Base-by-base conservation (phyloP, 129 eudicot genomes). In the Flaveria ramosissima region DNA sequence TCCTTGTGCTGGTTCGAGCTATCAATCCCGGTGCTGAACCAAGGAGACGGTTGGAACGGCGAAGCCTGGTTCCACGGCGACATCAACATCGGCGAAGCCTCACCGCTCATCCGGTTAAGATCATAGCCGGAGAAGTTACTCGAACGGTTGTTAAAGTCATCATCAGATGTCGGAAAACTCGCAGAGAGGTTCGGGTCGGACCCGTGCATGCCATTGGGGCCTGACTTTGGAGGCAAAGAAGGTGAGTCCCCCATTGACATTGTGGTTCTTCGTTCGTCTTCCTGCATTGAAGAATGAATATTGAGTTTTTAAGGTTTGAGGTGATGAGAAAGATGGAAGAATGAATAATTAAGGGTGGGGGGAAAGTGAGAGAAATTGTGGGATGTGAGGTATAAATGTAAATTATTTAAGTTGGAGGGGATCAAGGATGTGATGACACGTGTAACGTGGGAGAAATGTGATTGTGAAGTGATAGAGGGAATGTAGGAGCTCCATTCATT, bases 81-180 rank as follows among this genome's bases (percentile, higher is more conserved):
- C 97, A 90, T 93, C 86, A 81, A 81, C 80, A 90, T 78, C 1
- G 97, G 96, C 10, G 92, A 93, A 9, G 88, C 95, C 2, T 90
- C 98, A 0, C 89, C 78, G 78, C 92, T 86, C 55, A 82, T 69
- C 9, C 94, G 93, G 64, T 47, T 67, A 30, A 81, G 74, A 13
- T 90, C 96, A 26, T 84, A 80, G 9, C 89, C 78, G 10, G 95
- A 85, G 89, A 85, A 82, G 75, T 86, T 85, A 86, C 98, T 93
- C 21, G 85, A 43, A 4, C 91, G 89, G 51, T 27, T 75, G 72
- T 64, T 64, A 76, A 9, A 71, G 11, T 88, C 88, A 3, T 73
- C 84, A 3, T 68, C 81, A 15, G 26, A 78, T 2, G 69, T 52
- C 27, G 57, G 74, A 19, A 68, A 17, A 26, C 82, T 8, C 30